Evolutionary conservation across 306 rosid genomes (phyloP), one percentile per base, ranked within the genome.

Genomic region (Glycyrrhiza uralensis): DNA sequence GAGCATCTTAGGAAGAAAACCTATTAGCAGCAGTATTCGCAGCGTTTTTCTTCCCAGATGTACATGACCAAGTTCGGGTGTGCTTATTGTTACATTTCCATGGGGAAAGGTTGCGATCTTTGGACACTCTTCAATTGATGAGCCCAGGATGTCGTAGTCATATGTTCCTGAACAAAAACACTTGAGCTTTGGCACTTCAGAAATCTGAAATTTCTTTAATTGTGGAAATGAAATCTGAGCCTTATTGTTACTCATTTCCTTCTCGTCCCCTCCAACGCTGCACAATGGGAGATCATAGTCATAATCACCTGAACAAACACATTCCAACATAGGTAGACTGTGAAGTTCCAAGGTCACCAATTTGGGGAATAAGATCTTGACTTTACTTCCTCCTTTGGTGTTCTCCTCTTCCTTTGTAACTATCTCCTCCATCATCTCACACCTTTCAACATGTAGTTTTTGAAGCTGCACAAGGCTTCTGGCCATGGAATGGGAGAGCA

Each of bases 371-470:
- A 28, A 28, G 13, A 9, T 24, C 22, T 13, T 13, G 10, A 13
- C 20, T n/a, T 55, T 62, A 22, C 5, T 38, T 4, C 19, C 50
- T 8, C 12, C 24, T 2, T 38, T 6, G 12, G 14, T 12, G 2
- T 20, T n/a, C 8, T 5, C 3, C 0, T 28, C 62, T 55, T 28
- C 19, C 50, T 19, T 62, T 38, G 11, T 62, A 39, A 62, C 69
- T 36, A 62, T 20, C 50, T 36, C 69, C 32, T 38, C 33, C 19
- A 62, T 38, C 19, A 1, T 62, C 0, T 22, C 0, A 24, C 69
- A 62, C 0, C 0, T 0, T 2, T 0, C 1, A 14, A 69, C 75
- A 0, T 0, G 0, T 7, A 69, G 0, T 1, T 1, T 0, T n/a
- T 52, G 0, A 52, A 69, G 65, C 8, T 36, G 65, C 3, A n/a